Base-by-base conservation (phyloP, 2,329 filamentous ascomycete genomes). In the Tolypocladium cylindrosporum region DNA sequence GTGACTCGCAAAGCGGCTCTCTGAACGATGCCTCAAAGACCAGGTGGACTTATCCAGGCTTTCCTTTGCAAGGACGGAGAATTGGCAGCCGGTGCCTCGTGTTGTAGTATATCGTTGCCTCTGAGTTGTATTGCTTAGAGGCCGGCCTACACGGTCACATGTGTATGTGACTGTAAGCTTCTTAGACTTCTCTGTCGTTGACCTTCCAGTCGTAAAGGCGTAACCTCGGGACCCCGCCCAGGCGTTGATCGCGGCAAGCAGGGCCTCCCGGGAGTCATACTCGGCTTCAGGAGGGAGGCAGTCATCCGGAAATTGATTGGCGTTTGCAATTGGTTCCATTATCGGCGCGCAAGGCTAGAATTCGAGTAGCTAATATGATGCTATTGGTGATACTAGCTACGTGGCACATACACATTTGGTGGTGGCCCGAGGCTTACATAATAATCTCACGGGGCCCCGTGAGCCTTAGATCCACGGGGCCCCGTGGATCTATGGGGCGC, bases 401-500 rank as follows among this genome's bases (percentile, higher is more conserved):
- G 21, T 24, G 21, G 21, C 21, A 24, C 21, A 24, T 24, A 24
- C 21, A 24, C 21, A 24, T 24, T 24, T 24, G 2, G 21, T 24
- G 21, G 21, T 24, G 21, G 21, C 21, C 21, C 21, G 21, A 24
- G 21, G 21, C 21, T 24, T 24, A 24, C 21, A 24, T 24, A 24
- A 24, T 24, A 24, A 24, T 24, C 21, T 24, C 21, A 24, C 21
- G 21, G 21, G 21, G 21, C 21, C 21, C 21, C 21, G 21, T 24
- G 21, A 24, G 21, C 21, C 21, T 24, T 24, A 24, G 21, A 24
- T 24, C 21, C 21, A 24, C 21, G 21, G 21, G 21, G 21, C 21
- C 21, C 21, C 21, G 21, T 24, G 21, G 21, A 24, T 24, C 21
- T 24, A 24, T 24, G 21, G 21, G 21, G 21, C 72, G 60, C 34